These are phyloP conservation scores for Debaryomycetaceae sp. DNA, from an alignment of 1,139 yeast species.

Conservation along the genomic window DNA sequence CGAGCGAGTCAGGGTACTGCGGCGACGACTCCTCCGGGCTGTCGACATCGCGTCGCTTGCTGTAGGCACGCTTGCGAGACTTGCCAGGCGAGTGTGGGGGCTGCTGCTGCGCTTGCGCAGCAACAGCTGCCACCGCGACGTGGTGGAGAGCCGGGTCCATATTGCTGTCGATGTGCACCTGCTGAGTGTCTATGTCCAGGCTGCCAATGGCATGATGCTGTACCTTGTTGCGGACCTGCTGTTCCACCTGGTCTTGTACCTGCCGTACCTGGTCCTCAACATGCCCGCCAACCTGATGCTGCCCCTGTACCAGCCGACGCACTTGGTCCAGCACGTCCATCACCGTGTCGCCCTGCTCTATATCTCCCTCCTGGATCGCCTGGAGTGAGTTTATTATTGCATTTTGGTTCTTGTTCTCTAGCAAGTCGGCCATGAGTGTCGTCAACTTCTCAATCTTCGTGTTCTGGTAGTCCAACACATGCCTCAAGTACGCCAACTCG, in stretches of 20 bases:
- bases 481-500: slow-evolving; percentile 35
- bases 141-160: slow-evolving; percentile 41
- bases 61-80: slow-evolving; percentile 9
- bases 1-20: slow-evolving; percentile 6
- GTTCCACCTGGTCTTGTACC: slow-evolving; percentile 15
- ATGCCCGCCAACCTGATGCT: slow-evolving; percentile 8
- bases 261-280: slow-evolving; percentile 8
- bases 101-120: slow-evolving; percentile 16
- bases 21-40: slow-evolving; percentile 3
- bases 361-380: slow-evolving; percentile 26
- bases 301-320: slow-evolving; percentile 3
- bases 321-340: slow-evolving; percentile 2
- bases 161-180: slow-evolving; percentile 24
- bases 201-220: slow-evolving; percentile 9
- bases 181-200: slow-evolving; percentile 5
- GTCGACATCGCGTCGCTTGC: slow-evolving; percentile 7
- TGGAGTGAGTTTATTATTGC: slow-evolving; percentile 24
- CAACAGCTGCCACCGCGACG: slow-evolving; percentile 38
- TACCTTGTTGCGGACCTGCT: slow-evolving; percentile 14
- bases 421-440: slow-evolving; percentile 26
- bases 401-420: slow-evolving; percentile 33
- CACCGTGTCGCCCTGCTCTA: slow-evolving; percentile 5
- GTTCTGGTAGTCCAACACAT: slow-evolving; percentile 36
- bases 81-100: slow-evolving; percentile 16
- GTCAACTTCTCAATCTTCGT: slow-evolving; percentile 39